These are phyloP conservation scores for Anthracocystis setariae DNA, from an alignment of 1,284 basidiomycete species.

Conservation along the genomic window DNA sequence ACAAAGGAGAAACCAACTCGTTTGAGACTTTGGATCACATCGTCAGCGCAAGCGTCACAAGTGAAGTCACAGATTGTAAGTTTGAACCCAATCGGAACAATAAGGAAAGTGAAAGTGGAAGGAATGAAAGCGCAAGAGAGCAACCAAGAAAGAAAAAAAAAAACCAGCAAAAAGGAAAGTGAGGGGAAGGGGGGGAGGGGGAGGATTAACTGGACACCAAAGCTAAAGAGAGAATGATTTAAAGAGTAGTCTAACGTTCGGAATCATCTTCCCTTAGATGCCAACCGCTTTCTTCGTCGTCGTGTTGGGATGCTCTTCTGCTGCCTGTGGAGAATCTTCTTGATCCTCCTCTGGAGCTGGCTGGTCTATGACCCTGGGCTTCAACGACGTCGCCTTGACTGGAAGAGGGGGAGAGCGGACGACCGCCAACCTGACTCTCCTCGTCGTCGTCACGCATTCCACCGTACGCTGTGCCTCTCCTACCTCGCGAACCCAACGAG, in stretches of 20 bases:
- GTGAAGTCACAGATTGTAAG: too few relatives aligned
- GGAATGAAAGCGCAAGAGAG: not conserved
- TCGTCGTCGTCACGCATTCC: constrained; percentile 46
- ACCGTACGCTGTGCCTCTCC: constrained; percentile 52
- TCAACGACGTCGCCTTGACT: constrained; percentile 10
- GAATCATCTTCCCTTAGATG: constrained; percentile 45
- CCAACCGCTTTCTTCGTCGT: constrained; percentile 50
- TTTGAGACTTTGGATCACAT: too few relatives aligned
- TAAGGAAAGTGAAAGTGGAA: not conserved
- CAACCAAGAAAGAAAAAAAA: constrained; percentile 1
- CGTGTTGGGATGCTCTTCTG: constrained; percentile 14
- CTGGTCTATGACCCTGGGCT: constrained; percentile 6
- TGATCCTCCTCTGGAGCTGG: constrained; percentile 18
- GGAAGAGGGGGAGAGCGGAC: constrained; percentile 11
- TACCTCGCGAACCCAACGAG: constrained; percentile 50
- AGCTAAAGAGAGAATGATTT: not conserved
- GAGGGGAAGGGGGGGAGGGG: too few relatives aligned
- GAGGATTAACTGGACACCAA: constrained; percentile 9
- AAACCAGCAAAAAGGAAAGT: not conserved
- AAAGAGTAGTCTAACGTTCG: constrained; percentile 18
- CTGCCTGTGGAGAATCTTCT: constrained; percentile 14
- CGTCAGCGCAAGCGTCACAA: too few relatives aligned
- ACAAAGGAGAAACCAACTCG: too few relatives aligned
- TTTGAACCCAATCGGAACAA: constrained; percentile 1
- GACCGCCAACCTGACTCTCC: constrained; percentile 31